phyloP scores from a whole-genome alignment of 176 grass and related monocot genomes.

The maize (Zea mays) region DNA sequence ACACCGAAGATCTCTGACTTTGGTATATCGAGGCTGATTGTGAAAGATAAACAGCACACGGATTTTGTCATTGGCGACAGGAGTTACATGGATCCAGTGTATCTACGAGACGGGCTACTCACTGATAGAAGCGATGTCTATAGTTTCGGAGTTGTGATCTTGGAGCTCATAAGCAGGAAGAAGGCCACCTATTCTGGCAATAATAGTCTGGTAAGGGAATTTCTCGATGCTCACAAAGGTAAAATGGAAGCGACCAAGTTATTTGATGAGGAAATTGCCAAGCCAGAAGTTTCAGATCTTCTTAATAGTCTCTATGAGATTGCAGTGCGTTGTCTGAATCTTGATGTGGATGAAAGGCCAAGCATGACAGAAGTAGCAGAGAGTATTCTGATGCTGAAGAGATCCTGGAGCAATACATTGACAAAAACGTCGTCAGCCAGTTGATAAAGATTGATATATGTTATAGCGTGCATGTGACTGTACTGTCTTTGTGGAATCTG shows the following conservation, averaged over 20 bases:
- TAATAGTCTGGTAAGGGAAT: not conserved
- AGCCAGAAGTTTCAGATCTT: not conserved
- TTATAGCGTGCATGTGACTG: not conserved
- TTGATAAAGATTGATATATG: not conserved
- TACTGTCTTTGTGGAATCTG: too few relatives aligned
- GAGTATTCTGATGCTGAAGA: not conserved
- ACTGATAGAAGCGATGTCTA: not conserved
- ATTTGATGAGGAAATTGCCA: not conserved
- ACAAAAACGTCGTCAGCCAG: not conserved
- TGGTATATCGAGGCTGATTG: not conserved
- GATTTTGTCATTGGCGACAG: not conserved
- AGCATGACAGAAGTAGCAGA: not conserved
- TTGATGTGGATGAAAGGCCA: not conserved
- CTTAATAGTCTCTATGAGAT: not conserved
- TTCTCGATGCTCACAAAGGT: not conserved
- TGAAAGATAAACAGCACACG: not conserved
- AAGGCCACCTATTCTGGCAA: not conserved
- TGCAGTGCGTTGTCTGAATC: not conserved
- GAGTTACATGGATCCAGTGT: not conserved
- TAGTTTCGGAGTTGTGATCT: not conserved
- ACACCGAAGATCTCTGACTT: not conserved
- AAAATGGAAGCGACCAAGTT: not conserved
- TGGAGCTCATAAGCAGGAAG: conserved; percentile 1
- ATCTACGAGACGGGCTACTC: not conserved
- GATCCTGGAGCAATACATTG: not conserved